Conservation (phyloP, 768 basidiomycete genomes). For the Auricularia sp. region DNA sequence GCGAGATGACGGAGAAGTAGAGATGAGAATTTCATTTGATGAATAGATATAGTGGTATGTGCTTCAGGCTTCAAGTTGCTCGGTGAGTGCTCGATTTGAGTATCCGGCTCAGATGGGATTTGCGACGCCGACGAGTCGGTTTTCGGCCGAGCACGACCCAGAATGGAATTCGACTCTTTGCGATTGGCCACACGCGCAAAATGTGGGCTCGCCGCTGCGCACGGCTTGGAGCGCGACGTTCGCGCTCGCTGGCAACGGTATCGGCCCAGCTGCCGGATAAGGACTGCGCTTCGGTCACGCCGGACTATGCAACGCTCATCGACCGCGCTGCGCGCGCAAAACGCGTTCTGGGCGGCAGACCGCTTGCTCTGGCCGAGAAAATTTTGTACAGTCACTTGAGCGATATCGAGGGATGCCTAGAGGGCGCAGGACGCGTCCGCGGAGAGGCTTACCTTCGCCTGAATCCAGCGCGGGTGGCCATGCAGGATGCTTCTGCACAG, state of each 20-base stretch:
- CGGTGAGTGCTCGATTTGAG: no score
- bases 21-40: background rate
- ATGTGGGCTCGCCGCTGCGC: background rate
- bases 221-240: background rate
- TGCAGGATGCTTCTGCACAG: conserved; percentile 93
- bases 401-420: conserved; percentile 64
- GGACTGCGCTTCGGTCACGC: conserved; percentile 67
- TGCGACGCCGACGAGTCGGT: background rate
- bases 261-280: conserved; percentile 35
- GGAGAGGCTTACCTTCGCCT: conserved; percentile 89
- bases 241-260: background rate
- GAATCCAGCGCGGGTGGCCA: conserved; percentile 86
- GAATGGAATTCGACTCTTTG: background rate
- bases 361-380: conserved; percentile 94
- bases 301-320: conserved; percentile 68
- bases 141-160: background rate
- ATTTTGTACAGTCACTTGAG: conserved; percentile 89
- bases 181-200: background rate
- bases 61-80: no score
- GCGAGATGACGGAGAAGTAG: background rate
- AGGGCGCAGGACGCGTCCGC: conserved; percentile 55
- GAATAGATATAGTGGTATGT: background rate
- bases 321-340: conserved; percentile 63
- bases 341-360: conserved; percentile 54
- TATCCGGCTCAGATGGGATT: no score